Percentiles rank a stretch among this genome's conserved stretches.
phyloP scores from a whole-genome alignment of 352 stramenopile species.

The Phytophthora cajani region DNA sequence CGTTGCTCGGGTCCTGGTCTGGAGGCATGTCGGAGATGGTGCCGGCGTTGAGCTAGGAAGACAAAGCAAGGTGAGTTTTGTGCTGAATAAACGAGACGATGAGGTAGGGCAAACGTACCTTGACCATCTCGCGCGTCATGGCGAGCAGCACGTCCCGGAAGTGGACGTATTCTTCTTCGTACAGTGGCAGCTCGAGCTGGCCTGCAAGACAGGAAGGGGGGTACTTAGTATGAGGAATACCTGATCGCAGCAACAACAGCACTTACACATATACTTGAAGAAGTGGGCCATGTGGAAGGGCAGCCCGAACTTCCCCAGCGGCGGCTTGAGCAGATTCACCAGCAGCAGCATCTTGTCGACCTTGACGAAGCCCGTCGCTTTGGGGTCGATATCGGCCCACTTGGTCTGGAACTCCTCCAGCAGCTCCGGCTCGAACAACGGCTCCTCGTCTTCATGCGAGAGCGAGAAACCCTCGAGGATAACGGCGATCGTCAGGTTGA shows the following conservation, averaged over 20 bases:
- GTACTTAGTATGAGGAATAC: background rate
- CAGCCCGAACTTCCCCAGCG: conserved; percentile 70
- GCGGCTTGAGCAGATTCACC: conserved; percentile 75
- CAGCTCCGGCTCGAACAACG: conserved; percentile 86
- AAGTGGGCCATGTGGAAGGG: conserved; percentile 53
- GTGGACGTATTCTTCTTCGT: conserved; percentile 82
- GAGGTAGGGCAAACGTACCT: conserved; percentile 43
- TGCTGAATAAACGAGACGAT: background rate
- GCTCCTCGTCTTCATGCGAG: conserved; percentile 87
- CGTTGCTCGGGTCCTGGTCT: conserved; percentile 37
- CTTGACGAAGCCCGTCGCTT: conserved; percentile 85
- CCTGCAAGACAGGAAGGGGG: conserved; percentile 25
- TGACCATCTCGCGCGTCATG: conserved; percentile 83
- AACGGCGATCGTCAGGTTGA: conserved; percentile 95
- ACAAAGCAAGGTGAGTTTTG: background rate
- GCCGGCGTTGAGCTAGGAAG: conserved; percentile 39
- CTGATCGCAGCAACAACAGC: background rate
- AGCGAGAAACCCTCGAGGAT: conserved; percentile 93
- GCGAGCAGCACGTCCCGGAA: conserved; percentile 90
- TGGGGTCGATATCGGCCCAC: conserved; percentile 90
- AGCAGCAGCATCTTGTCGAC: conserved; percentile 78
- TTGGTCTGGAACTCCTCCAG: conserved; percentile 90
- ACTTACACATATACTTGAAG: conserved; percentile 68
- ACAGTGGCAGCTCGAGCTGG: conserved; percentile 78
- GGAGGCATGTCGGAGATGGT: conserved; percentile 53